These are phyloP conservation scores for Phytophthora pinifolia DNA, from an alignment of 352 stramenopile genomes.

Conservation along the genomic window DNA sequence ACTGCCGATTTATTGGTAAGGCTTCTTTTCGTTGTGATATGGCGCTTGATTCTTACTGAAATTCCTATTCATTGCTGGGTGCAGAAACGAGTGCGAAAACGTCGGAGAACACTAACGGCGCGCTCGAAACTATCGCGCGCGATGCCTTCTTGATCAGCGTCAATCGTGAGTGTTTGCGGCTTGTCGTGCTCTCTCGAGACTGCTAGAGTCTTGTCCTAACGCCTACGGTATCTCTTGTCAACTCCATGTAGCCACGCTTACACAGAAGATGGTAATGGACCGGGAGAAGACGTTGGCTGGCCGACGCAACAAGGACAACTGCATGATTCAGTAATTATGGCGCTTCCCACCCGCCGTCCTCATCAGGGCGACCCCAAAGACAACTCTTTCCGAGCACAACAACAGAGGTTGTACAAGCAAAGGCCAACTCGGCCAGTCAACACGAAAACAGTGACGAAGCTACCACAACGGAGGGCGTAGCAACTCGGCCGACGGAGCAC, in stretches of 20 bases:
- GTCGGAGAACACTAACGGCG: conserved; percentile 85
- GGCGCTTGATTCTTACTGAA: conserved; percentile 9
- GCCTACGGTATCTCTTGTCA: conserved; percentile 2
- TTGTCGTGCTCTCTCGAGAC: not conserved
- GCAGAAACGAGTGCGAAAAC: conserved; percentile 90
- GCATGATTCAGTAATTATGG: conserved; percentile 56
- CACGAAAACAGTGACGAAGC: conserved; percentile 3
- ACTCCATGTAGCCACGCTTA: conserved; percentile 52
- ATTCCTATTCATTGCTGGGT: conserved; percentile 5
- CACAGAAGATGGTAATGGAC: conserved; percentile 79
- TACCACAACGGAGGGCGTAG: conserved; percentile 6
- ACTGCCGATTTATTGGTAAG: conserved; percentile 88
- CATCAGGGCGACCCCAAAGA: conserved; percentile 20
- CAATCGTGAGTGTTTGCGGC: conserved; percentile 61
- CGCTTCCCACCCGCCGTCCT: not conserved
- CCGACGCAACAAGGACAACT: conserved; percentile 81
- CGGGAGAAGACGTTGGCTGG: conserved; percentile 74
- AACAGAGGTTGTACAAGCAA: conserved; percentile 47
- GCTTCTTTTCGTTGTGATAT: no score
- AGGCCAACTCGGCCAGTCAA: conserved; percentile 20
- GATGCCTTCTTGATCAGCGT: conserved; percentile 86
- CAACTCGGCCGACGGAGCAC: conserved; percentile 19
- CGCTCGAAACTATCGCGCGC: conserved; percentile 83
- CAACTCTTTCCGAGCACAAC: conserved; percentile 40
- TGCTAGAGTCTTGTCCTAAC: conserved; percentile 10